These are phyloP conservation scores for Tympanopsis confertula DNA, from an alignment of 2,329 filamentous ascomycete species.

Conservation along the genomic window DNA sequence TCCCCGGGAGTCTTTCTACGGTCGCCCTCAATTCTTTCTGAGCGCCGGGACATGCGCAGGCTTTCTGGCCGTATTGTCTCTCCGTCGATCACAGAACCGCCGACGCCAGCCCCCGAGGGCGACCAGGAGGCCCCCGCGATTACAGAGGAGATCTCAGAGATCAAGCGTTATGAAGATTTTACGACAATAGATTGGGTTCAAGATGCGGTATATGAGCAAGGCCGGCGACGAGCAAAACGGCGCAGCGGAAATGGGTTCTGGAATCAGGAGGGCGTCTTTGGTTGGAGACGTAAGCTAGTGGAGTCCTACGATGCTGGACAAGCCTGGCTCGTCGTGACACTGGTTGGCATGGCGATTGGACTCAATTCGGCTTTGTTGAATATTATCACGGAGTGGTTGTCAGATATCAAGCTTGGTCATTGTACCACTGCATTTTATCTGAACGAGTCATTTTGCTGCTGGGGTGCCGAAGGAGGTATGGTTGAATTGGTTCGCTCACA, in stretches of 20 bases:
- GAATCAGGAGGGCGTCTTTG: constrained; percentile 52
- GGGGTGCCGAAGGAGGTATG: constrained; percentile 77
- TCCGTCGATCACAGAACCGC: constrained; percentile 47
- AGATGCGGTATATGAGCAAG: constrained; percentile 83
- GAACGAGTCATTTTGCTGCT: constrained; percentile 96
- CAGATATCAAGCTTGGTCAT: constrained; percentile 90
- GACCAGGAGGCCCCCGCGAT: constrained; percentile 55
- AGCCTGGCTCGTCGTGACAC: constrained; percentile 92
- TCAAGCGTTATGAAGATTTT: constrained; percentile 81
- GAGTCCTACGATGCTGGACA: constrained; percentile 93
- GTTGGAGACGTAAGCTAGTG: constrained; percentile 71
- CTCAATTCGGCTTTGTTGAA: constrained; percentile 87
- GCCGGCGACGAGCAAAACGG: constrained; percentile 65
- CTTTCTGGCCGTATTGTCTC: constrained; percentile 46
- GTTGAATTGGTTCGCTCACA: not conserved
- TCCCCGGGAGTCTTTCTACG: not conserved
- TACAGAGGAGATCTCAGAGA: constrained; percentile 90
- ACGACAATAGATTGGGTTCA: constrained; percentile 77
- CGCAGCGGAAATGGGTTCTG: constrained; percentile 43
- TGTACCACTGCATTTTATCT: constrained; percentile 93
- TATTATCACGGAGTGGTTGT: constrained; percentile 92
- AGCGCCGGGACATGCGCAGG: not conserved
- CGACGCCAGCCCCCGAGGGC: constrained; percentile 31
- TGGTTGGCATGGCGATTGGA: constrained; percentile 86
- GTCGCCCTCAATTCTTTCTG: not conserved